Base-by-base conservation (phyloP, 2,329 filamentous ascomycete species). In the Phoma sp. region DNA sequence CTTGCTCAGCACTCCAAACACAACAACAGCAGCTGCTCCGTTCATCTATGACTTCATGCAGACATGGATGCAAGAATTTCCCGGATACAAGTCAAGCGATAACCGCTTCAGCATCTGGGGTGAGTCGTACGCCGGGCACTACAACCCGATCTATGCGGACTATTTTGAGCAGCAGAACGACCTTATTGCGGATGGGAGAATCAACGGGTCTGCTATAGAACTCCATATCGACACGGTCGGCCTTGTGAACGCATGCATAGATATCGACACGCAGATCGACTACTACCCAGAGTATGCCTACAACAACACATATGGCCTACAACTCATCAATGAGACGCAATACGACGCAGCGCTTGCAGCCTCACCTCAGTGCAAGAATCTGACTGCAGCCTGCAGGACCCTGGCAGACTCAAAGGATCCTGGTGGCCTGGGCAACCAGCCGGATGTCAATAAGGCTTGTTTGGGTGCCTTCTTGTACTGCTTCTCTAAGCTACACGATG, bases 271-370 rank as follows among this genome's bases (percentile, higher is more conserved):
- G 3, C 77, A 81, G 63, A 72, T 72, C 17, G 75, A 76, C 2
- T 75, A 72, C 21, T 83, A 81, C 57, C 76, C 79, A 2, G 60
- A 76, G 2, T 79, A 82, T 45, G 78, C 83, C 0, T 80, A 78
- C 65, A 82, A 85, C 68, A 85, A 85, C 55, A 84, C 83, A 6
- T 86, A 85, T 57, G 79, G 78, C 17, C 72, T 85, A 21, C 63
- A 80, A 47, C 69, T 78, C 2, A 77, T 83, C 61, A 78, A 78
- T 56, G 72, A 76, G 25, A 48, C 45, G 7, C 45, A 48, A 10
- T 40, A 48, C 12, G 29, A 40, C 5, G 17, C 29, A 10, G 45
- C 45, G 12, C 29, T 32, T 13, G 21, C 36, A 40, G 45, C 45
- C 21, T 40, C 36, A 9, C 29, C 45, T 4, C 36, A 48, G 6